Base-by-base conservation (phyloP, 371 early-diverging fungal genomes). In the Mucor racemosus region DNA sequence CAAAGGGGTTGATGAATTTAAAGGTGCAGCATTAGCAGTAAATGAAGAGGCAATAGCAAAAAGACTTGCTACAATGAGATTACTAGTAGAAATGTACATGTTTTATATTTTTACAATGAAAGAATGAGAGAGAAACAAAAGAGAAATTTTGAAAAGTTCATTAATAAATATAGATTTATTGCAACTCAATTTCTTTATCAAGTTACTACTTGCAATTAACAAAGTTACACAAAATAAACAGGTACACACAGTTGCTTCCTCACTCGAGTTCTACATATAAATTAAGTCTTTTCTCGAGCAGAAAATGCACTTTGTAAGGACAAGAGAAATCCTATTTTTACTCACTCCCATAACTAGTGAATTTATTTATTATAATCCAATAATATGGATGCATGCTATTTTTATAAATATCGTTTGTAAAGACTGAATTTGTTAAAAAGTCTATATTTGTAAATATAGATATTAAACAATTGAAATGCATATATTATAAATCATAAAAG, bases 1-100 rank as follows among this genome's bases (percentile, higher is more conserved):
- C 21, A 60, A 42, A 48, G 66, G 67, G 7, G 53, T 53, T 10
- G 53, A 53, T 26, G 63, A 41, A n/a, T 38, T 58, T 31, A 56
- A 26, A 46, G 64, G 44, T 41, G 59, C 65, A 50, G 72, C 57
- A 13, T 58, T 44, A 53, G 31, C 31, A 3, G 55, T 50, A 57
- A 60, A 44, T 9, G 68, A 48, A 53, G 68, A 38, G 9, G 67
- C 59, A 26, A 62, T 35, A 7, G 41, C 54, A 58, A 69, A 42
- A 26, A 65, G 40, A 35, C 55, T 61, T 44, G 61, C 60, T n/a
- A 56, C 34, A 21, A 69, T 38, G 34, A 53, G 21, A 13, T 35
- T 40, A 36, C 34, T 62, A 34, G 53, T 53, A 6, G 53, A 13
- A 2, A 53, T 53, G 31, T 53, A 31, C 53, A 53, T 53, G 31